Percentiles rank a stretch among this genome's conserved stretches.
These are phyloP conservation scores for Rhizopogon sp. DNA, from an alignment of 768 basidiomycete species.

Conservation along the genomic window DNA sequence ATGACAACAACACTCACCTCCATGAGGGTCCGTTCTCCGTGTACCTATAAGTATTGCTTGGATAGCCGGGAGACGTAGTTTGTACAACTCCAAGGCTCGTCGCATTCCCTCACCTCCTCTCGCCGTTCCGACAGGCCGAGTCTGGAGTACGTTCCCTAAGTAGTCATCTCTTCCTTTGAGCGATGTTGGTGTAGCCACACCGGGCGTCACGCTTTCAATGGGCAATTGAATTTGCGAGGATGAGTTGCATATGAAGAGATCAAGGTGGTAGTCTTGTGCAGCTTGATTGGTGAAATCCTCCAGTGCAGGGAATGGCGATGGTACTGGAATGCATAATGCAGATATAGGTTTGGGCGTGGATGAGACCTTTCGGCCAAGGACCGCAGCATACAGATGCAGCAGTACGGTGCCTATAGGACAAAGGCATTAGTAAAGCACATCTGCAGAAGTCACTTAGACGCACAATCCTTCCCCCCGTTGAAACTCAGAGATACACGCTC, in stretches of 20 bases:
- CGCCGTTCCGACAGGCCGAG: conserved; percentile 42
- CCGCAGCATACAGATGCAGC: conserved; percentile 80
- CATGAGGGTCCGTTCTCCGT: conserved; percentile 86
- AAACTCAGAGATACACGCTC: conserved; percentile 84
- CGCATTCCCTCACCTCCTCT: conserved; percentile 75
- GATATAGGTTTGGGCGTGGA: conserved; percentile 44
- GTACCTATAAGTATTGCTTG: conserved; percentile 88
- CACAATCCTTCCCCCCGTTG: conserved; percentile 99
- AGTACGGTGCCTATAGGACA: conserved; percentile 79
- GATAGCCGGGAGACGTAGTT: conserved; percentile 58
- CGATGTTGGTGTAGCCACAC: conserved; percentile 21
- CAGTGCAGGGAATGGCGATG: conserved; percentile 80
- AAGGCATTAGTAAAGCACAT: conserved; percentile 1
- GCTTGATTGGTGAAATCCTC: conserved; percentile 78
- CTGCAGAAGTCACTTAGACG: conserved; percentile 19
- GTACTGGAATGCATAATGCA: conserved; percentile 84
- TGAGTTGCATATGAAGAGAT: conserved; percentile 46
- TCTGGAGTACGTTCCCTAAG: conserved; percentile 11
- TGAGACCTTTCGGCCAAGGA: conserved; percentile 43
- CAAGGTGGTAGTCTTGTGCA: conserved; percentile 61
- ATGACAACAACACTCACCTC: conserved; percentile 51
- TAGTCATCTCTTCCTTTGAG: conserved; percentile 6
- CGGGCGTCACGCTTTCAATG: conserved; percentile 42
- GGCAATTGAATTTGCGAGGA: conserved; percentile 37
- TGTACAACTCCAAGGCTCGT: conserved; percentile 69